These are phyloP conservation scores for Myriangium duriaei DNA, from an alignment of 2,329 filamentous ascomycete species.

Conservation along the genomic window DNA sequence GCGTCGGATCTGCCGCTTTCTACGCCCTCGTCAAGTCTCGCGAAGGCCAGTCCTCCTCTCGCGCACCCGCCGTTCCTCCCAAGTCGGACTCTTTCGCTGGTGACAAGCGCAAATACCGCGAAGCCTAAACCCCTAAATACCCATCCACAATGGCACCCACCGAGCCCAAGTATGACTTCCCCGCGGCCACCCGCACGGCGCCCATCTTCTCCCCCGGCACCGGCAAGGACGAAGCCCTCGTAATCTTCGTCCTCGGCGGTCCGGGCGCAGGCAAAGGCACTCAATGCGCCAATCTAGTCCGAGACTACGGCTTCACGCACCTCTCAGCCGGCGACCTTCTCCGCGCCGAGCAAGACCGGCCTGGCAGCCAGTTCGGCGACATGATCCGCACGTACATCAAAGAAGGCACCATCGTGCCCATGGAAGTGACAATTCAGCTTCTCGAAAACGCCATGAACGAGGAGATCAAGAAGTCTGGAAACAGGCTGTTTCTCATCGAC, in stretches of 20 bases:
- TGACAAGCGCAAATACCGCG: conserved; percentile 10
- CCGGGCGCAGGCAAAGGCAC: conserved; percentile 95
- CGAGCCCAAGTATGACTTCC: conserved; percentile 24
- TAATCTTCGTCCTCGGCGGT: conserved; percentile 91
- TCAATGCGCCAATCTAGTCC: conserved; percentile 79
- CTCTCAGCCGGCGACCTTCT: conserved; percentile 88
- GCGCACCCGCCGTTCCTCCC: conserved; percentile 14
- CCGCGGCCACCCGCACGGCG: conserved; percentile 41
- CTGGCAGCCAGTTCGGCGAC: conserved; percentile 76
- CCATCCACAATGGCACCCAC: conserved; percentile 19
- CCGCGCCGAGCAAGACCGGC: conserved; percentile 81
- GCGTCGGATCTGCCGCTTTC: conserved; percentile 33
- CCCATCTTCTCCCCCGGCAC: conserved; percentile 57
- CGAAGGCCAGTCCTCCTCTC: conserved; percentile 25
- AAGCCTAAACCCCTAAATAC: conserved; percentile 5
- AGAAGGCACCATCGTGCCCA: conserved; percentile 92
- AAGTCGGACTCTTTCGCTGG: neutral
- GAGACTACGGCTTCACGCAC: conserved; percentile 82
- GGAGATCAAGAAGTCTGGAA: conserved; percentile 44
- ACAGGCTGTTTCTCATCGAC: conserved; percentile 62
- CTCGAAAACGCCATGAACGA: conserved; percentile 86
- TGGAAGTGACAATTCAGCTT: conserved; percentile 90
- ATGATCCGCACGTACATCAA: conserved; percentile 90
- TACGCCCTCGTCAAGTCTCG: conserved; percentile 34
- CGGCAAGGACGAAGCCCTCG: conserved; percentile 54